A percentile compares a stretch with the other conserved stretches of the same genome.
Evolutionary conservation across 1,139 yeast genomes (phyloP).

Genomic region (Suhomyces coccinellae): DNA sequence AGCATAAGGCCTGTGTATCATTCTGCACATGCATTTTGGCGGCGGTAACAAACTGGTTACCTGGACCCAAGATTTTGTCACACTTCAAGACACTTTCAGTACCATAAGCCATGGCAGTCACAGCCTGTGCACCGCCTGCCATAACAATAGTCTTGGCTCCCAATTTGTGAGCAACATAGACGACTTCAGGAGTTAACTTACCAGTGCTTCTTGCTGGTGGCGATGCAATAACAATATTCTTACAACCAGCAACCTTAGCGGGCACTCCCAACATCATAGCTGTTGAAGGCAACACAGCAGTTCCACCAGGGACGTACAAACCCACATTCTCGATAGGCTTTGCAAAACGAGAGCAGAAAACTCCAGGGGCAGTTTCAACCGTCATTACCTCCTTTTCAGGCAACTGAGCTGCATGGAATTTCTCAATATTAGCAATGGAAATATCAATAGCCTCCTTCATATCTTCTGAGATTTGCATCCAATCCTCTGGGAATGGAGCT

Average conservation of each 20-base stretch:
- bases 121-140: constrained; percentile 99
- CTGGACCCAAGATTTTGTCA: constrained; percentile 97
- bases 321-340: constrained; percentile 95
- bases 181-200: constrained; percentile 92
- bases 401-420: constrained; percentile 92
- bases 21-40: constrained; percentile 98
- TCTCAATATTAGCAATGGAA: constrained; percentile 83
- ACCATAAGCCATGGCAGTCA: constrained; percentile 98
- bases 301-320: constrained; percentile 96
- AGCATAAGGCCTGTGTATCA: constrained; percentile 91
- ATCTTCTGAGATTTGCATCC: constrained; percentile 75
- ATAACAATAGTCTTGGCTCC: constrained; percentile 88
- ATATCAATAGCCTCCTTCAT: constrained; percentile 84
- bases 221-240: constrained; percentile 91
- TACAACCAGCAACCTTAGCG: constrained; percentile 98
- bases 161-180: constrained; percentile 92
- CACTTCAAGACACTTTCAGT: constrained; percentile 90
- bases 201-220: constrained; percentile 95
- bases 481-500: constrained; percentile 83
- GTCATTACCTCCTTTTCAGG: constrained; percentile 63
- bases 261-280: constrained; percentile 98
- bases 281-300: constrained; percentile 96
- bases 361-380: constrained; percentile 96
- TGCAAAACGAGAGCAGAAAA: constrained; percentile 88
- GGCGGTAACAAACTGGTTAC: constrained; percentile 98